Percentiles rank a stretch among this genome's conserved stretches.
phyloP scores from a whole-genome alignment of 805 yeast species.

The Hanseniaspora clermontiae region DNA sequence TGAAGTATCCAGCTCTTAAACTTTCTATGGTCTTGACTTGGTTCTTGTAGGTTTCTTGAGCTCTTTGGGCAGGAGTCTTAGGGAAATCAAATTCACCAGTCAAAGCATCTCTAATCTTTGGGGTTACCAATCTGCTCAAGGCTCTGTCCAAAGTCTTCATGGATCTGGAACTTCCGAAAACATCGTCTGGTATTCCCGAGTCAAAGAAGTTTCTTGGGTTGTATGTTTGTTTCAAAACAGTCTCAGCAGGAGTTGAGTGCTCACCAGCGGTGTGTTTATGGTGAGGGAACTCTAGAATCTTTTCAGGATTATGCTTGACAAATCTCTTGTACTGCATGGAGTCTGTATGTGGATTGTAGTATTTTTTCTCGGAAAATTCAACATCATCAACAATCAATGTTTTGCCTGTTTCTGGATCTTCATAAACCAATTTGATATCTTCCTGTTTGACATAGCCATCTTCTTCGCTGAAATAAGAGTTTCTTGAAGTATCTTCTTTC shows the following conservation, averaged over 20 bases:
- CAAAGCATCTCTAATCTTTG: constrained; percentile 37
- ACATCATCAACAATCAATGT: constrained; percentile 72
- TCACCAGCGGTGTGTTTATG: constrained; percentile 39
- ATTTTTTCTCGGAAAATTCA: constrained; percentile 45
- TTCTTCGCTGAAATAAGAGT: constrained; percentile 53
- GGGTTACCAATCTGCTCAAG: constrained; percentile 31
- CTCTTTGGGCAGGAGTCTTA: constrained; percentile 46
- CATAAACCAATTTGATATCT: constrained; percentile 65
- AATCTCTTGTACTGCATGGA: constrained; percentile 65
- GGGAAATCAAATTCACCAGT: constrained; percentile 51
- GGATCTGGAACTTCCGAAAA: constrained; percentile 35
- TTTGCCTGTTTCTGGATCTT: constrained; percentile 50
- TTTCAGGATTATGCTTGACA: constrained; percentile 49
- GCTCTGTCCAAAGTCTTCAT: constrained; percentile 23
- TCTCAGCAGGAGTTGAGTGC: constrained; percentile 43
- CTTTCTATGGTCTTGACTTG: constrained; percentile 29
- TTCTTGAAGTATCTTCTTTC: constrained; percentile 48
- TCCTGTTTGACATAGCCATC: constrained; percentile 51
- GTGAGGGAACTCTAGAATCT: constrained; percentile 78
- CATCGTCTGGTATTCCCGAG: constrained; percentile 57
- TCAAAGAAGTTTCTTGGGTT: constrained; percentile 55
- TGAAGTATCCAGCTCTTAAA: constrained; percentile 25
- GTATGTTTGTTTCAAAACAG: constrained; percentile 59
- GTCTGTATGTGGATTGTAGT: constrained; percentile 64
- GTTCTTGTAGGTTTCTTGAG: constrained; percentile 44